These are phyloP conservation scores for Potentilla sterilis DNA, from an alignment of 306 rosid species.

Conservation along the genomic window DNA sequence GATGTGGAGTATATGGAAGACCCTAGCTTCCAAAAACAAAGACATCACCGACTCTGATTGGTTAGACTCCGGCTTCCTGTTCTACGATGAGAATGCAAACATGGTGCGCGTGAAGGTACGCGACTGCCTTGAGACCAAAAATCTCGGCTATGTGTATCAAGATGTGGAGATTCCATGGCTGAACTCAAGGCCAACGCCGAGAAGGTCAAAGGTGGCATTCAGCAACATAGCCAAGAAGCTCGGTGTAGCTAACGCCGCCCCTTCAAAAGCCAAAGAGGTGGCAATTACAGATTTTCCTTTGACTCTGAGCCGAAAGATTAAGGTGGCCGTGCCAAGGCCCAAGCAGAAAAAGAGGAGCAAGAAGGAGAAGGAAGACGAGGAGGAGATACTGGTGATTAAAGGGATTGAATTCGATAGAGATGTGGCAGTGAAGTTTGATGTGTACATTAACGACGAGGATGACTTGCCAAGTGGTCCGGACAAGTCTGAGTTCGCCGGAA, in stretches of 20 bases:
- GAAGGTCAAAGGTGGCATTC: constrained; percentile 16
- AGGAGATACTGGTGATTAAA: constrained; percentile 49
- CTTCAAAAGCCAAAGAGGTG: not conserved
- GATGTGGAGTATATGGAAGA: constrained; percentile 69
- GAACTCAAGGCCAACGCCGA: constrained; percentile 43
- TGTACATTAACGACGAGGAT: constrained; percentile 24
- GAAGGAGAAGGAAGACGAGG: constrained; percentile 47
- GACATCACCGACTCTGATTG: constrained; percentile 52
- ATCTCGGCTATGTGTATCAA: constrained; percentile 58
- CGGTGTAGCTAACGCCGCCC: constrained; percentile 17
- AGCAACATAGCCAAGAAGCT: constrained; percentile 22
- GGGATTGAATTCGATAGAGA: constrained; percentile 20
- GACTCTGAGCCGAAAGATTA: not conserved
- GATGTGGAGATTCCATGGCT: constrained; percentile 69
- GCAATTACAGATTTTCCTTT: not conserved
- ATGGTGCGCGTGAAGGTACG: constrained; percentile 54
- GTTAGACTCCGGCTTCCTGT: constrained; percentile 60
- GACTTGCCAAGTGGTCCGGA: constrained; percentile 9
- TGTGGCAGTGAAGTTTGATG: constrained; percentile 23
- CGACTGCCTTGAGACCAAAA: constrained; percentile 52
- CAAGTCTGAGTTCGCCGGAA: constrained; percentile 24
- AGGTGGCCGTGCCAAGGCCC: constrained; percentile 29
- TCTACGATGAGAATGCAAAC: constrained; percentile 67
- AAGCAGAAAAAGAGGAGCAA: constrained; percentile 39
- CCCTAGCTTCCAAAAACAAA: constrained; percentile 40